These are phyloP conservation scores for Podospora bellae-mahoneyi DNA, from an alignment of 495 filamentous ascomycete genomes.

Conservation along the genomic window DNA sequence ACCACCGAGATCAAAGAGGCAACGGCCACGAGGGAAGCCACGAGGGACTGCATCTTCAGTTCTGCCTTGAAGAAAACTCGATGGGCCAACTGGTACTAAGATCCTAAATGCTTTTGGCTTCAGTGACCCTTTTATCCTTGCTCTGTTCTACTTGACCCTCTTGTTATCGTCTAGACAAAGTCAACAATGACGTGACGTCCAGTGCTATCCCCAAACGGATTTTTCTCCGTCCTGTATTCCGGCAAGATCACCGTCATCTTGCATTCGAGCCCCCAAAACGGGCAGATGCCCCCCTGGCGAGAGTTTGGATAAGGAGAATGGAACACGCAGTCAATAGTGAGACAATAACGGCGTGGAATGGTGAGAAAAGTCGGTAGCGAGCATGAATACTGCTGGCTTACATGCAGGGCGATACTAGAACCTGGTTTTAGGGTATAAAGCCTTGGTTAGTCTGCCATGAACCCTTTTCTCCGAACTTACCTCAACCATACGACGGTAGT, in stretches of 20 bases:
- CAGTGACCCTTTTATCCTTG: not conserved
- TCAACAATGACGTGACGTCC: conserved; percentile 2
- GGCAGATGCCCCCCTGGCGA: not conserved
- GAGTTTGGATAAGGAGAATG: not conserved
- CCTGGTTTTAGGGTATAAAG: not conserved
- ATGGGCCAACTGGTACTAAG: not conserved
- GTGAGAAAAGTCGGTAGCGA: not conserved
- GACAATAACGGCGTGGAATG: not conserved
- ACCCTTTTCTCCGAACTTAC: not conserved
- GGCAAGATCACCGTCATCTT: not conserved
- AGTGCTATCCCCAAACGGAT: not conserved
- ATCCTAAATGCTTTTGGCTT: not conserved
- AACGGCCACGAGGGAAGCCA: not conserved
- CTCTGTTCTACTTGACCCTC: not conserved
- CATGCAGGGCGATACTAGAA: not conserved
- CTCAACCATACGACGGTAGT: not conserved
- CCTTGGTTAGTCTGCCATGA: not conserved
- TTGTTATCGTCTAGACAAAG: not conserved
- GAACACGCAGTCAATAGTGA: too few species aligned
- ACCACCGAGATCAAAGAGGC: conserved; percentile 5
- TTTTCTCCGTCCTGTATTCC: not conserved
- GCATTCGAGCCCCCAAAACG: not conserved
- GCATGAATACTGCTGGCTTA: not conserved
- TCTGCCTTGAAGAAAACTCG: not conserved
- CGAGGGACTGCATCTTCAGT: conserved; percentile 6